Evolutionary conservation across 768 basidiomycete species (phyloP).

Genomic region (Amanita muscaria): DNA sequence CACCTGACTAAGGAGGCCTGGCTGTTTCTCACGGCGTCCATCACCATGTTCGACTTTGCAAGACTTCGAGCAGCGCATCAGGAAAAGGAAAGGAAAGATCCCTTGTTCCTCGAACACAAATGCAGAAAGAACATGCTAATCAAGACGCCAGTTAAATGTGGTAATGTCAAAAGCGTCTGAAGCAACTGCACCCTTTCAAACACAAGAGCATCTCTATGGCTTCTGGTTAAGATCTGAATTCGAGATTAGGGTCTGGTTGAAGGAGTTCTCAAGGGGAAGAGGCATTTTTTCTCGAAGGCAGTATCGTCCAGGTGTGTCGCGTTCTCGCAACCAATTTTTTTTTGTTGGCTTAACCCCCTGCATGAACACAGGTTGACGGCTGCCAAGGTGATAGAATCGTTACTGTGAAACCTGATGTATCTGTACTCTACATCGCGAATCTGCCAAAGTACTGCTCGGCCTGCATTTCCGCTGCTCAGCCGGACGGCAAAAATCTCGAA

Average conservation of each 20-base stretch:
- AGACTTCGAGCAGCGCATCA: constrained; percentile 24
- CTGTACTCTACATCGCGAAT: constrained; percentile 56
- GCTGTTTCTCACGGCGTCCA: constrained; percentile 1
- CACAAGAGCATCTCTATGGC: background rate
- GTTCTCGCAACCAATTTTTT: background rate
- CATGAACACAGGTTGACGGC: constrained; percentile 3
- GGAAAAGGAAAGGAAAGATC: constrained; percentile 19
- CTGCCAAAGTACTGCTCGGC: constrained; percentile 61
- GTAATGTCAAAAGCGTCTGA: background rate
- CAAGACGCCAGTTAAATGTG: background rate
- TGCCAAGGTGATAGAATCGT: constrained; percentile 51
- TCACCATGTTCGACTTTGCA: constrained; percentile 27
- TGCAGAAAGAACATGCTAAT: constrained; percentile 8
- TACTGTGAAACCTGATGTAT: constrained; percentile 48
- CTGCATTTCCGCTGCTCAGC: constrained; percentile 40
- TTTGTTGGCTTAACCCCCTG: background rate
- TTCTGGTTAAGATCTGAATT: background rate
- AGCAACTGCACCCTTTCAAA: background rate
- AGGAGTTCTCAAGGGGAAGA: constrained; percentile 1
- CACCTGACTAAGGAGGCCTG: constrained; percentile 10
- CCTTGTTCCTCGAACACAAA: constrained; percentile 18
- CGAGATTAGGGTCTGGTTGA: background rate
- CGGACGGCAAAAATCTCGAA: constrained; percentile 32
- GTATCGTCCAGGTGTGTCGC: constrained; percentile 4
- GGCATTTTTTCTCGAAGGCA: constrained; percentile 2